Base-by-base conservation (phyloP, 2,329 filamentous ascomycete species). In the Macrophomina tecta region DNA sequence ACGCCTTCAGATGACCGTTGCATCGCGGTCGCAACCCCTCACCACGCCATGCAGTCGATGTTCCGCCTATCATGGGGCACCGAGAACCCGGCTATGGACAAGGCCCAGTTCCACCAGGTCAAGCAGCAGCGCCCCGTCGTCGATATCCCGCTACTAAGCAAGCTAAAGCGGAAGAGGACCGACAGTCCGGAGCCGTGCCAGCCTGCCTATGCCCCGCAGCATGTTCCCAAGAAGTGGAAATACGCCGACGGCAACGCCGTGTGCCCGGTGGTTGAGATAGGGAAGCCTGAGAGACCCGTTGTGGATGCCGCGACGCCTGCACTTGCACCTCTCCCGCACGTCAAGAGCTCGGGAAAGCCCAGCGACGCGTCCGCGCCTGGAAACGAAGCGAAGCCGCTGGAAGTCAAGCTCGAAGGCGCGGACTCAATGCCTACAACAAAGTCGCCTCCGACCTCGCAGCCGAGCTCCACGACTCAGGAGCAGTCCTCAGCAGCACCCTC, bases 111-210 rank as follows among this genome's bases (percentile, higher is more conserved):
- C 68, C 76, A 79, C 71, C 80, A 79, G 73, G 45, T 62, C 58
- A 74, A 79, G 77, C 80, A 78, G 73, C 76, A 75, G 61, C 73
- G 79, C 70, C 80, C 82, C 18, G 77, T 81, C 66, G 77, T 82
- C 72, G 81, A 82, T 67, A 81, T 84, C 66, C 78, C 82, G 46
- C 74, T 79, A 70, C 74, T 82, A 71, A 82, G 81, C 70, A 83
- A 83, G 72, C 77, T 87, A 73, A 89, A 89, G 82, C 84, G 87
- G 69, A 89, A 88, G 76, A 81, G 83, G 65, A 82, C 82, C 38
- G 81, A 82, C 69, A 86, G 83, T 69, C 77, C 80, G 52, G 82
- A 83, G 71, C 75, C 73, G 28, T 69, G 69, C 45, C 70, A 73
- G 36, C 76, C 74, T 18, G 75, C 74, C 28, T 65, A 65, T 18